Evolutionary conservation across 768 basidiomycete genomes (phyloP).

Genomic region (Leccinum disarticulatum): DNA sequence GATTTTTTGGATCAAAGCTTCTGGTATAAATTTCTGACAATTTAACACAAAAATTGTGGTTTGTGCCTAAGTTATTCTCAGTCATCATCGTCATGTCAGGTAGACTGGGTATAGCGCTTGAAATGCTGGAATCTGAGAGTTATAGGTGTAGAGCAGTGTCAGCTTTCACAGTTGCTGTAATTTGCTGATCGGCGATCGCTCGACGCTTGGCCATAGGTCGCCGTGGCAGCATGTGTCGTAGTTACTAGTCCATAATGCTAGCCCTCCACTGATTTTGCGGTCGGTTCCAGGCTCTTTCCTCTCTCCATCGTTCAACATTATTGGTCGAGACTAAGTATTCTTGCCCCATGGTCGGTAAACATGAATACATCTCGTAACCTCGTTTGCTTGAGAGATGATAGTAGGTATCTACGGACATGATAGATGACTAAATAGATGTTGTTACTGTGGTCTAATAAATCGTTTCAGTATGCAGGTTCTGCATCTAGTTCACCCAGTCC

Average conservation of each 20-base stretch:
- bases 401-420: not conserved
- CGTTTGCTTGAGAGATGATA: not conserved
- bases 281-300: not conserved
- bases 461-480: not conserved
- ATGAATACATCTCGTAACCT: not conserved
- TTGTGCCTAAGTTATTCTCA: too few species aligned
- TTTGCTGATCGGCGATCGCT: too few species aligned
- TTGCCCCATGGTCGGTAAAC: not conserved
- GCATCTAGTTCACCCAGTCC: not conserved
- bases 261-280: too few species aligned
- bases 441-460: not conserved
- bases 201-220: too few species aligned
- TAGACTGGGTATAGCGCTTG: too few species aligned
- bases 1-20: too few species aligned
- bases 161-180: too few species aligned
- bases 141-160: too few species aligned
- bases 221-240: too few species aligned
- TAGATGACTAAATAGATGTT: not conserved
- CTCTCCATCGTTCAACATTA: not conserved
- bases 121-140: too few species aligned
- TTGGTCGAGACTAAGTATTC: not conserved
- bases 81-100: too few species aligned
- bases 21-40: not conserved
- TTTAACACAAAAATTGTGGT: not conserved
- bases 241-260: too few species aligned